Evolutionary conservation across 768 basidiomycete genomes (phyloP), one percentile per base, ranked within the genome.

Genomic region (Dictyophora rubrovolvata): DNA sequence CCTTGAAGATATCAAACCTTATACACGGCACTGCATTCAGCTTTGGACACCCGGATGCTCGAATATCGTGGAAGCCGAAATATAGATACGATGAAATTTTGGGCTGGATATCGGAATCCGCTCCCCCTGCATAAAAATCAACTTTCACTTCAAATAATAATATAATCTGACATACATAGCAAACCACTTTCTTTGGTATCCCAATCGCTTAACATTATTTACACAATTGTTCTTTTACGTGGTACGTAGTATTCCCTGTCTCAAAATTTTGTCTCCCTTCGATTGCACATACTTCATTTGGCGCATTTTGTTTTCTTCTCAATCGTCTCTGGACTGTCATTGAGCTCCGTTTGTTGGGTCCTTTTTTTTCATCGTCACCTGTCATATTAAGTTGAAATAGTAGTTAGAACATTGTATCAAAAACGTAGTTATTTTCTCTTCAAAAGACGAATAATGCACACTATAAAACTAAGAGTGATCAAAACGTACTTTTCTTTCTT

Each of bases 1-100:
- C 57, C 12, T 18, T 59, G 21, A 51, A 59, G 14, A 48, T 53
- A 8, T 59, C 57, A n/a, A 59, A 59, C 18, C n/a, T 59, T 35
- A 59, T 59, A 11, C 57, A 59, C 17, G 50, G 50, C 16, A 59
- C 57, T 17, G 57, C 57, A 34, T 59, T 59, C 28, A 59, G 23
- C n/a, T 59, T 35, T 28, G 57, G 57, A 17, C 48, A 28, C 36
- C 57, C 57, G n/a, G 57, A 59, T 36, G 57, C 57, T 16, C 49
- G 57, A 33, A n/a, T 23, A 7, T 50, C 50, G 10, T 59, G 57
- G 57, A 59, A 59, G 21, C 57, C 57, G 50, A 59, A 52, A 34
- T 59, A 59, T 59, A 23, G 42, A n/a, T 59, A 34, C 36, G 50
- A 48, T 52, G 57, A 59, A 18, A 2, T 52, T n/a, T 23, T 51